Evolutionary conservation across 257 asterid genomes (phyloP).

Genomic region (Nicotiana obtusifolia): DNA sequence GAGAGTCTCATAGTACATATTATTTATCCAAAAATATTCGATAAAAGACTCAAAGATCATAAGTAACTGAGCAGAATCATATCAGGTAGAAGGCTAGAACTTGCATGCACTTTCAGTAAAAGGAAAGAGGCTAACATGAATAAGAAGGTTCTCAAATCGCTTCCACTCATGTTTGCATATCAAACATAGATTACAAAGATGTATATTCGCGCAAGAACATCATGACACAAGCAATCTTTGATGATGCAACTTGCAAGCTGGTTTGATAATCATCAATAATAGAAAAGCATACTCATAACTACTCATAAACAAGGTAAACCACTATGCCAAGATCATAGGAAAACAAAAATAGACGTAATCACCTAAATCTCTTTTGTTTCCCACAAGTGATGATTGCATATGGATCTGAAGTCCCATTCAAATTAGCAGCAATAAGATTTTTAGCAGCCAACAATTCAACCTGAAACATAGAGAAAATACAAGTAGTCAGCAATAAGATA

Average conservation of each 20-base stretch:
- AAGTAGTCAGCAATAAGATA: neutral
- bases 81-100: neutral
- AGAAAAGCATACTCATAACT: neutral
- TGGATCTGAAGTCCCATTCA: constrained; percentile 92
- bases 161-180: neutral
- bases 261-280: neutral
- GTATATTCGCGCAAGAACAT: neutral
- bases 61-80: neutral
- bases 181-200: neutral
- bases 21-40: neutral
- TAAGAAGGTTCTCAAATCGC: neutral
- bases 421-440: constrained; percentile 76
- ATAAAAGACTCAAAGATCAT: neutral
- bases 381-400: constrained; percentile 87
- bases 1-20: neutral
- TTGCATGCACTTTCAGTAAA: neutral
- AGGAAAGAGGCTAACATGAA: neutral
- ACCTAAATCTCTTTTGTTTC: constrained; percentile 85
- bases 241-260: neutral
- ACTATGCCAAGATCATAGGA: neutral
- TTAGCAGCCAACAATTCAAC: constrained; percentile 93
- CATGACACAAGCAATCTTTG: neutral
- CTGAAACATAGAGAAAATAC: constrained; percentile 31
- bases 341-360: neutral
- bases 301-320: neutral